phyloP scores from a whole-genome alignment of 441 rosid genomes.

The Adansonia madagascariensis region DNA sequence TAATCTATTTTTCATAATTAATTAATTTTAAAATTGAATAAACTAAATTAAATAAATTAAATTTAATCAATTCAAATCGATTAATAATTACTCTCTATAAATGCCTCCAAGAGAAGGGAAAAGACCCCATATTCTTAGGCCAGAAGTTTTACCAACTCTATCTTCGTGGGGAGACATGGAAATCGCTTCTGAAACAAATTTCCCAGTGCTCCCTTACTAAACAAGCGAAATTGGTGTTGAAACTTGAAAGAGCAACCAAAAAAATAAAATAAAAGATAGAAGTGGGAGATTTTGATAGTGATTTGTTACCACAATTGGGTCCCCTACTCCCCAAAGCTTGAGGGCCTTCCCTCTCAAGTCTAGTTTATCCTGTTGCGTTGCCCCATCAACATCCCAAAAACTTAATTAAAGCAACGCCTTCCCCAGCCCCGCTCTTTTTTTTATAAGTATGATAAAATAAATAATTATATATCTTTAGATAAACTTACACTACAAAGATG shows the following conservation, averaged over 20 bases:
- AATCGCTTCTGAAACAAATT: neutral
- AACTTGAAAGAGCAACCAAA: neutral
- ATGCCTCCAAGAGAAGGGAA: too few species aligned
- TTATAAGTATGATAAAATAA: too few species aligned
- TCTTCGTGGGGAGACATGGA: neutral
- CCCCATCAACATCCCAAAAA: neutral
- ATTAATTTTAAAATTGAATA: too few species aligned
- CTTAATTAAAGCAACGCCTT: neutral
- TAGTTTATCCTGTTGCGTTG: neutral
- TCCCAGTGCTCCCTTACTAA: neutral
- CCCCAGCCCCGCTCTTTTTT: too few species aligned
- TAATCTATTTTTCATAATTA: too few species aligned
- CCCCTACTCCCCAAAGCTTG: slow-evolving; percentile 8
- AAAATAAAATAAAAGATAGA: neutral
- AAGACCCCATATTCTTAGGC: neutral
- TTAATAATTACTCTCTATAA: neutral
- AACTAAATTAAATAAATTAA: too few species aligned
- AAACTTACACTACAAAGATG: too few species aligned
- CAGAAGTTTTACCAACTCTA: neutral
- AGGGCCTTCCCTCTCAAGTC: neutral
- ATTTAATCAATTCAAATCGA: too few species aligned
- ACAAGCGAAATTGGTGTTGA: neutral
- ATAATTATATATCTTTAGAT: too few species aligned
- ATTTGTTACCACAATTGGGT: neutral
- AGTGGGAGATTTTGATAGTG: neutral